Percentiles rank a stretch among this genome's conserved stretches.
Conservation (phyloP, 257 asterid species). For the Solanum etuberosum region DNA sequence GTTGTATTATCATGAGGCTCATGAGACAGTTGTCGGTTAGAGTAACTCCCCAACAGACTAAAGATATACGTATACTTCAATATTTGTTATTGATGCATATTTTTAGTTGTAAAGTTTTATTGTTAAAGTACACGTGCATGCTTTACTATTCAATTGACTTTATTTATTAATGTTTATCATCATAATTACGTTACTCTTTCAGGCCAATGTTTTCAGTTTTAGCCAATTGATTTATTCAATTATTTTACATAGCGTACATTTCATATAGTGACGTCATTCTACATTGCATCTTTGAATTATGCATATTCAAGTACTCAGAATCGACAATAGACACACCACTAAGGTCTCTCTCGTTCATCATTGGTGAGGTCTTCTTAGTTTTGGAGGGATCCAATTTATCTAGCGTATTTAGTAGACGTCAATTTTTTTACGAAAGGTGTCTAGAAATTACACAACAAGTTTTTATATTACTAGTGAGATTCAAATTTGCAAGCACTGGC, state of each 20-base stretch:
- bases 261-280: not conserved
- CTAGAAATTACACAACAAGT: too few relatives aligned
- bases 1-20: not conserved
- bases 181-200: too few relatives aligned
- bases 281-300: too few relatives aligned
- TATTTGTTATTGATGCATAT: not conserved
- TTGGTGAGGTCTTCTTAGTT: not conserved
- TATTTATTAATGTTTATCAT: too few relatives aligned
- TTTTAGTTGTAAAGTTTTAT: not conserved
- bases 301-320: not conserved
- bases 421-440: too few relatives aligned
- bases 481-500: too few relatives aligned
- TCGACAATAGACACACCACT: not conserved
- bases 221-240: not conserved
- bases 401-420: not conserved
- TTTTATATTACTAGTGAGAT: too few relatives aligned
- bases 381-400: not conserved
- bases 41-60: too few relatives aligned
- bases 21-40: accelerated
- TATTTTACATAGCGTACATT: too few relatives aligned
- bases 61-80: too few relatives aligned
- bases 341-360: not conserved
- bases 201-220: too few relatives aligned
- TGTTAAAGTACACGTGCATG: not conserved
- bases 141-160: not conserved